Evolutionary conservation across 495 filamentous ascomycete species (phyloP).

Genomic region (Apodospora peruviana): DNA sequence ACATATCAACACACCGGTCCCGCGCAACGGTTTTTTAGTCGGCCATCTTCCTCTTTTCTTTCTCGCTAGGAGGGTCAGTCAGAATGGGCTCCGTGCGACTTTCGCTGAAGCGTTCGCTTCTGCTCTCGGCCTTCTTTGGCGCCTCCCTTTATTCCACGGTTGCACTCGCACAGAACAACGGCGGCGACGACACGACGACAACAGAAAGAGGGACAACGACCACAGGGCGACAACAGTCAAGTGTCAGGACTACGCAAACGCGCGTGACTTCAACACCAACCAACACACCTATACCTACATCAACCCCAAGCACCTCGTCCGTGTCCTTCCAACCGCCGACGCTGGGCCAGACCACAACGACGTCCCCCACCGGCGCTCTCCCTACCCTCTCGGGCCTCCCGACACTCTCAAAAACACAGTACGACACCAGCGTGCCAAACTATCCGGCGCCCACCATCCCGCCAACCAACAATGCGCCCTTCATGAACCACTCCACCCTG

Average conservation of each 20-base stretch:
- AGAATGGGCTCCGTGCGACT: conserved; percentile 22
- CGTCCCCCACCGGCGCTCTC: background rate
- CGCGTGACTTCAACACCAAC: conserved; percentile 13
- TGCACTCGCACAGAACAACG: conserved; percentile 28
- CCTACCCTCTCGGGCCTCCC: conserved; percentile 34
- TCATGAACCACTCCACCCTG: conserved; percentile 86
- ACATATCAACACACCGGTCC: conserved; percentile 4
- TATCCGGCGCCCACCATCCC: conserved; percentile 67
- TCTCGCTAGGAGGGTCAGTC: background rate
- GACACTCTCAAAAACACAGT: conserved; percentile 44
- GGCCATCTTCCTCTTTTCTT: conserved; percentile 1
- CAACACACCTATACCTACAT: no score
- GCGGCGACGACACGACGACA: conserved; percentile 3
- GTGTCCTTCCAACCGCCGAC: background rate
- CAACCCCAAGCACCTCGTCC: no score
- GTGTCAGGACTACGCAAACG: conserved; percentile 7
- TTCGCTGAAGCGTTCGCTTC: conserved; percentile 31
- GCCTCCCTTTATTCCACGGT: conserved; percentile 23
- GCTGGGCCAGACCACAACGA: background rate
- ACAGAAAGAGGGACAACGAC: background rate
- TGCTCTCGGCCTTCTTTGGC: conserved; percentile 27
- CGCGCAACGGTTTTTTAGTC: background rate
- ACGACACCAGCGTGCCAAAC: conserved; percentile 29
- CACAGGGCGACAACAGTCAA: conserved; percentile 5
- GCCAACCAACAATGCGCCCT: conserved; percentile 78